Evolutionary conservation across 192 early-diverging fungal genomes (phyloP), one percentile per base, ranked within the genome.

Genomic region (Haplosporangium gracile): DNA sequence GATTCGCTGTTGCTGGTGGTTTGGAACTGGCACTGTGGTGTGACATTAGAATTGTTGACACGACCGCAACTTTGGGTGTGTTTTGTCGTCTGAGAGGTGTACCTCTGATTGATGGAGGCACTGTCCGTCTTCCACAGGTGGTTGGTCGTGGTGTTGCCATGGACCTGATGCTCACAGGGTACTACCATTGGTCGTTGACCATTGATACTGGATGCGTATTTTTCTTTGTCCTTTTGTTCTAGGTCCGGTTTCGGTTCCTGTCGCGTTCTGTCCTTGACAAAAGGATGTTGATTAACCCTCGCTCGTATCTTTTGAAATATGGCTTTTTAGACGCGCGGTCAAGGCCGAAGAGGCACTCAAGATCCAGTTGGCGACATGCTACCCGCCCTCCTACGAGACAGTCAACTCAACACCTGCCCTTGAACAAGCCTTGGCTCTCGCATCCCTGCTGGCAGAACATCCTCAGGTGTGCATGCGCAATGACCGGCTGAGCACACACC

Each of bases 1-100:
- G 91, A 6, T 90, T 82, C 76, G 90, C 90, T 2, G 91, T 92
- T 24, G 91, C 91, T n/a, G 91, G 91, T 47, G 91, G 91, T 3
- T 38, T 92, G 4, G 91, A 92, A 43, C 78, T 92, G 32, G 91
- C 91, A 24, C 63, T 85, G 26, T 92, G 91, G 91, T 91, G 89
- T 20, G 91, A 92, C 68, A 82, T 92, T 2, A 74, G 91, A 11
- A 90, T 92, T 39, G 89, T 88, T 1, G 89, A 90, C 34, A 38
- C 79, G 5, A 82, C 78, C 0, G 83, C 90, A 8, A 82, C 77
- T 0, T 42, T 92, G 43, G 91, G 91, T 13, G 88, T 92, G 13
- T 92, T 89, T 45, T 92, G 91, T 74, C 78, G 90, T 63, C 69
- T 89, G 15, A 68, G 89, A 55, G 91, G 91, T 20, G 91, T 92